A percentile compares a stretch with the other conserved stretches of the same genome.
Conservation (phyloP, 805 yeast genomes). For the Ogataea siamensis region DNA sequence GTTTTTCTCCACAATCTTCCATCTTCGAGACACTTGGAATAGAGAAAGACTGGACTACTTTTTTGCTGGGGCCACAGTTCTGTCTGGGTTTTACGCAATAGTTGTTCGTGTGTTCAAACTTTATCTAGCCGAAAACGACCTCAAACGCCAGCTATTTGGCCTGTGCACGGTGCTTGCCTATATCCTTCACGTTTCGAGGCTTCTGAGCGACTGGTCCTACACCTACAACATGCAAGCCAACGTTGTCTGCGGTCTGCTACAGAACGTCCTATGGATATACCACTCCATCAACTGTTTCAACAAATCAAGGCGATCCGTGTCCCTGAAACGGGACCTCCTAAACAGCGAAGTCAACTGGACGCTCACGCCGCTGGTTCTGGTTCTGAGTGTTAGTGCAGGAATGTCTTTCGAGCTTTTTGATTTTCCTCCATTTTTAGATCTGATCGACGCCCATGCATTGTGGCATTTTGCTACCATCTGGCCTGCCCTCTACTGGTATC, state of each 20-base stretch:
- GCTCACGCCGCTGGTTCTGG: conserved; percentile 52
- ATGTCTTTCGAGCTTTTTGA: conserved; percentile 92
- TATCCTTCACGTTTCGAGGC: conserved; percentile 59
- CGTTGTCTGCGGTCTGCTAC: conserved; percentile 71
- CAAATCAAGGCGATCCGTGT: conserved; percentile 17
- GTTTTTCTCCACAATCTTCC: conserved; percentile 83
- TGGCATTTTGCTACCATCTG: conserved; percentile 91
- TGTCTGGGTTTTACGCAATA: conserved; percentile 74
- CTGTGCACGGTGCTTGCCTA: conserved; percentile 50
- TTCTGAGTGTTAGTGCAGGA: conserved; percentile 57
- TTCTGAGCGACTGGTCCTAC: conserved; percentile 78
- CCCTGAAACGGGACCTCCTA: conserved; percentile 23
- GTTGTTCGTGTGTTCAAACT: conserved; percentile 58
- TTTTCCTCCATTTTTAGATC: conserved; percentile 67
- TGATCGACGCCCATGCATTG: conserved; percentile 86
- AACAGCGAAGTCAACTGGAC: conserved; percentile 39
- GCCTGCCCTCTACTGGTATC: conserved; percentile 76
- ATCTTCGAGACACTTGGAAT: conserved; percentile 71
- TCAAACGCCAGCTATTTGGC: conserved; percentile 37
- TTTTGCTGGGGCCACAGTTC: conserved; percentile 87
- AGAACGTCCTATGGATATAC: conserved; percentile 55
- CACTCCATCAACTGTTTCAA: conserved; percentile 35
- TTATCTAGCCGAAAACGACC: conserved; percentile 38
- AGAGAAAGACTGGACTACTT: conserved; percentile 90
- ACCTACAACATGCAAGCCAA: conserved; percentile 94